phyloP scores from a whole-genome alignment of 2,329 filamentous ascomycete genomes.

The Exophiala oligosperma region DNA sequence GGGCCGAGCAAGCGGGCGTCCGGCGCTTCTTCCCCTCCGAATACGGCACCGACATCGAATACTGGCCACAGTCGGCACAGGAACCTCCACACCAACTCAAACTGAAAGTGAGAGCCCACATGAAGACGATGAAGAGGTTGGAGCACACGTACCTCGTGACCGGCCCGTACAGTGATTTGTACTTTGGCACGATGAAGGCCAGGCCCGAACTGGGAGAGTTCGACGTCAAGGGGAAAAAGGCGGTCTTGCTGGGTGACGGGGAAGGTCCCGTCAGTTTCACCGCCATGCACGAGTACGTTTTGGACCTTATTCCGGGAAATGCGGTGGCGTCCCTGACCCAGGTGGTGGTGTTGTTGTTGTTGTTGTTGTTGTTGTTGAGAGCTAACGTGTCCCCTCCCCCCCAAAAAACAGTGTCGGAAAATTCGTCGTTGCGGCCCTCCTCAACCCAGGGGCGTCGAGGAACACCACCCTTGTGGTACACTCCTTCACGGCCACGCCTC shows the following conservation, averaged over 20 bases:
- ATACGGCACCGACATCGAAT: constrained; percentile 67
- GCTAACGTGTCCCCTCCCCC: too few relatives aligned
- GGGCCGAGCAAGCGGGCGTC: constrained; percentile 58
- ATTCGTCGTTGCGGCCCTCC: constrained; percentile 62
- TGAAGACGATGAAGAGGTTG: constrained; percentile 51
- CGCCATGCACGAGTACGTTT: constrained; percentile 64
- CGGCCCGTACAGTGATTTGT: constrained; percentile 68
- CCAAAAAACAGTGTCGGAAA: constrained; percentile 59
- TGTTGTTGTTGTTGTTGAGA: too few relatives aligned
- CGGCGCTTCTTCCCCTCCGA: constrained; percentile 68
- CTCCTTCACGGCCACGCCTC: constrained; percentile 67
- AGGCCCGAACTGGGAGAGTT: constrained; percentile 55
- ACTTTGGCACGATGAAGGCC: constrained; percentile 47
- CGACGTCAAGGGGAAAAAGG: constrained; percentile 57
- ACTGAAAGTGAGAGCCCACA: constrained; percentile 64
- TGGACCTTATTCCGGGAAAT: too few relatives aligned
- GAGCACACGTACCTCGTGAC: constrained; percentile 69
- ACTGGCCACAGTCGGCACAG: constrained; percentile 54
- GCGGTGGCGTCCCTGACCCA: too few relatives aligned
- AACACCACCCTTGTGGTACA: constrained; percentile 66
- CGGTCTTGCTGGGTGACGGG: constrained; percentile 63
- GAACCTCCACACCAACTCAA: constrained; percentile 72
- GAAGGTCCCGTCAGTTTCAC: constrained; percentile 65
- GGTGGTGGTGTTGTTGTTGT: too few relatives aligned
- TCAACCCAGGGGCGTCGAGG: constrained; percentile 54